Evolutionary conservation across 2,329 filamentous ascomycete species (phyloP).

Genomic region (Mollisiaceae sp.): DNA sequence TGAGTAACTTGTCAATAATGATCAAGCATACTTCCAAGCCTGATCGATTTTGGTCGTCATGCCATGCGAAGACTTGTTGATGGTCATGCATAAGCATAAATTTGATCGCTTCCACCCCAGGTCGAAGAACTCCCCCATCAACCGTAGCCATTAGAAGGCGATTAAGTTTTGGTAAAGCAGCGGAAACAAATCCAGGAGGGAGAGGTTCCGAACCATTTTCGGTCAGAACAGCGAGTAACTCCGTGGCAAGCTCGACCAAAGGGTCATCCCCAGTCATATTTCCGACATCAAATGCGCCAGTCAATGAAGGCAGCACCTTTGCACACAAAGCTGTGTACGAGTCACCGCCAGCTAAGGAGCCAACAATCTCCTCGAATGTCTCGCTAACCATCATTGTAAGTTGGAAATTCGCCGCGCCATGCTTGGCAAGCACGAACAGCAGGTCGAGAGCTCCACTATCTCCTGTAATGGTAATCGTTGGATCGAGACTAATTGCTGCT

Average conservation of each 20-base stretch:
- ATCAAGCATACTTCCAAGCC: constrained; percentile 88
- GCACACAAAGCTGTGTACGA: constrained; percentile 79
- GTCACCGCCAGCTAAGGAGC: constrained; percentile 67
- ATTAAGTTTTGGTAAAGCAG: constrained; percentile 85
- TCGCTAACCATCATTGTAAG: constrained; percentile 87
- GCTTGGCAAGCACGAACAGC: constrained; percentile 86
- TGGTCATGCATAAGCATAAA: constrained; percentile 90
- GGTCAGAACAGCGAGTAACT: constrained; percentile 80
- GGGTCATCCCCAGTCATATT: constrained; percentile 84
- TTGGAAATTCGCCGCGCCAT: constrained; percentile 89
- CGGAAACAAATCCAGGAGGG: constrained; percentile 82
- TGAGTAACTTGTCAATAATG: constrained; percentile 90
- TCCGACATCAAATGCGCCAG: constrained; percentile 86
- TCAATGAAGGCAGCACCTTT: constrained; percentile 87
- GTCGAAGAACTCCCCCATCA: constrained; percentile 88
- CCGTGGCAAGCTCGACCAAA: constrained; percentile 84
- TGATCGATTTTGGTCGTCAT: constrained; percentile 77
- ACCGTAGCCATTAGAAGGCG: constrained; percentile 79
- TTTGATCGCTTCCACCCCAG: constrained; percentile 84
- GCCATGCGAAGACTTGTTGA: constrained; percentile 86
- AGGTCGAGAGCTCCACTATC: constrained; percentile 78
- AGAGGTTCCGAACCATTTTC: constrained; percentile 85
- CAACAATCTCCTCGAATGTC: constrained; percentile 87
- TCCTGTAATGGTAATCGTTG: constrained; percentile 72
- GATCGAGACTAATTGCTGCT: constrained; percentile 81